Base-by-base conservation (phyloP, 306 rosid genomes). In the Crataegus laevigata region DNA sequence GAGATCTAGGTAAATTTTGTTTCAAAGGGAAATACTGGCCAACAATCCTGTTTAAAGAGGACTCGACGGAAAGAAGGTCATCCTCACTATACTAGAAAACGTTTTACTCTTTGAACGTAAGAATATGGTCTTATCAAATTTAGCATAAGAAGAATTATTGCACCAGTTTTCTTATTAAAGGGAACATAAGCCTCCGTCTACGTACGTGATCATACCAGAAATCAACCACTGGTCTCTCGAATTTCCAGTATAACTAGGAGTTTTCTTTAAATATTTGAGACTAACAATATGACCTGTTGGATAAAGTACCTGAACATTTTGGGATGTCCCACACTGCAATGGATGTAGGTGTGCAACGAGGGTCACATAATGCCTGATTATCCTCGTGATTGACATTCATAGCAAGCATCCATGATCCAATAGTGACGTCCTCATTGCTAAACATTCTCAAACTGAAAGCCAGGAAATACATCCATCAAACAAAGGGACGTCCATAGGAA, bases 321-420 rank as follows among this genome's bases (percentile, higher is more conserved):
- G 85, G 79, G 69, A 73, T 82, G 57, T 82, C 85, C 85, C 85
- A 82, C 38, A 82, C 79, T 36, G 85, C 82, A 54, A 82, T 74
- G 11, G 82, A 77, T 42, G 69, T 15, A 26, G 76, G 82, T 25
- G 82, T 68, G 68, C 85, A 78, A 21, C 74, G 73, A 51, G 77
- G 79, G 63, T 77, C 82, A 54, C 82, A 82, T 21, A 82, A 40
- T 52, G 72, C 72, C 18, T 64, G 62, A 40, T 82, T 78, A 57
- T 74, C 79, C 63, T 82, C 85, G 14, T 82, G 79, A 38, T 73
- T 74, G 57, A 82, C 82, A 63, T 78, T 82, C 76, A 78, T 82
- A 22, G 85, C 55, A 61, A 82, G 85, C 85, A 82, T 82, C 85
- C 82, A 82, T 19, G 85, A 69, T 38, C 85, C 82, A 54, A 78